These are phyloP conservation scores for Aquilaria malaccensis DNA, from an alignment of 345 rosid species.

Conservation along the genomic window DNA sequence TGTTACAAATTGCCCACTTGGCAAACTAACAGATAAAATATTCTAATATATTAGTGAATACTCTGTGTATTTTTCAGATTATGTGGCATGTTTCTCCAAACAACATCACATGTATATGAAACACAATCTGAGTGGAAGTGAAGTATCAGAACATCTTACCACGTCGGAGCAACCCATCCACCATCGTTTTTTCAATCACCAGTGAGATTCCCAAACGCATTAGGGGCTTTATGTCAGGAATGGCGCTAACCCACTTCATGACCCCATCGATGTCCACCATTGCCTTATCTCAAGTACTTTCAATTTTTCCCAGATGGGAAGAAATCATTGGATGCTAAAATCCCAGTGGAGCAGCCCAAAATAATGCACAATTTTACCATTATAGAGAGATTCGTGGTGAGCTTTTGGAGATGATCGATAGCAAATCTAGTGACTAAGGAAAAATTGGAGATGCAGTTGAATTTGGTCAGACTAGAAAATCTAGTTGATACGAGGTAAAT, in stretches of 20 bases:
- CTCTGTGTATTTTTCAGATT: too few relatives aligned
- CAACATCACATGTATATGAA: too few relatives aligned
- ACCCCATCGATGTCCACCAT: neutral
- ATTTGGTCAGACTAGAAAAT: too few relatives aligned
- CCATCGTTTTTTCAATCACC: neutral
- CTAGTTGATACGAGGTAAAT: too few relatives aligned
- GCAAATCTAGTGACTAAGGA: constrained; percentile 31
- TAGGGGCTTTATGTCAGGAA: neutral
- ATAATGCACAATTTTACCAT: constrained; percentile 20
- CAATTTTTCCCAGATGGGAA: neutral
- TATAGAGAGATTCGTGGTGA: constrained; percentile 78
- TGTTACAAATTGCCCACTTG: too few relatives aligned
- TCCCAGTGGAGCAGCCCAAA: constrained; percentile 60
- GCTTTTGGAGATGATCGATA: constrained; percentile 60
- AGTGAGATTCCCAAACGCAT: neutral
- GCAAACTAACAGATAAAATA: too few relatives aligned
- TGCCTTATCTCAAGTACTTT: too few relatives aligned
- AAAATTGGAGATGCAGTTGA: too few relatives aligned
- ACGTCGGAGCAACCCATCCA: neutral
- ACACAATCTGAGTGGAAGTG: too few relatives aligned
- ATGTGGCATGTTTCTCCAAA: too few relatives aligned
- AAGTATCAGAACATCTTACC: too few relatives aligned
- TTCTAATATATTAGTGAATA: too few relatives aligned
- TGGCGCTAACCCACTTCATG: neutral
- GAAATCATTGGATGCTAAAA: constrained; percentile 48